Conservation (phyloP, 2,329 filamentous ascomycete species). For the Xylariomycetidae sp. region DNA sequence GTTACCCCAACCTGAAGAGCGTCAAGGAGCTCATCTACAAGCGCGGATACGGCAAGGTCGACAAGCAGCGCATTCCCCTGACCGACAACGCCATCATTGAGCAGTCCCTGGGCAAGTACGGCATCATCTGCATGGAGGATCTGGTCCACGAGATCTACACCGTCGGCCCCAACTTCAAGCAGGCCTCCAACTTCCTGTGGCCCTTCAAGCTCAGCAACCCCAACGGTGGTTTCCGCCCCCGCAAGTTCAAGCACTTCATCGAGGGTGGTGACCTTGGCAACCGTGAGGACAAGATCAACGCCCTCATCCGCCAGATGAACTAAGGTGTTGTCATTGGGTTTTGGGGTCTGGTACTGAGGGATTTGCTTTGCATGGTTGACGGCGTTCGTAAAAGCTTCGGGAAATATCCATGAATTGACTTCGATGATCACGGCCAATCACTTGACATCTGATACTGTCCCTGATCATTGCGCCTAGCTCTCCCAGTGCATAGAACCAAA, state of each 20-base stretch:
- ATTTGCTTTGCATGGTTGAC: conserved; percentile 29
- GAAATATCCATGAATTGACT: conserved; percentile 30
- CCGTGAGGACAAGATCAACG: conserved; percentile 97
- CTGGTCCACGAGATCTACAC: conserved; percentile 99
- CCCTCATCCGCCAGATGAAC: conserved; percentile 97
- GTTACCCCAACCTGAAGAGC: conserved; percentile 99
- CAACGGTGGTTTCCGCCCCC: conserved; percentile 87
- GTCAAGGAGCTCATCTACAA: conserved; percentile 99
- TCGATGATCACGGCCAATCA: conserved; percentile 24
- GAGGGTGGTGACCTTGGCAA: conserved; percentile 98
- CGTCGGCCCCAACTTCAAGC: conserved; percentile 99
- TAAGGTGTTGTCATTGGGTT: conserved; percentile 41
- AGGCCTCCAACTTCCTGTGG: conserved; percentile 98
- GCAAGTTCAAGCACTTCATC: conserved; percentile 99
- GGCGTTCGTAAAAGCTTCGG: conserved; percentile 29
- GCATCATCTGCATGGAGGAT: conserved; percentile 99
- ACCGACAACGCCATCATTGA: conserved; percentile 98
- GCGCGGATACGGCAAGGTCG: conserved; percentile 97
- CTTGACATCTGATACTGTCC: too few species aligned
- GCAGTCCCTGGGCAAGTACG: conserved; percentile 94
- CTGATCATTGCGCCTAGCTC: too few species aligned
- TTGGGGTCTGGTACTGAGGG: conserved; percentile 24
- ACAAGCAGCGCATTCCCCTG: conserved; percentile 94
- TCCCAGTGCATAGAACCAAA: too few species aligned
- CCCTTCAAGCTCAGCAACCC: conserved; percentile 99